These are phyloP conservation scores for Malassezia caprae DNA, from an alignment of 1,284 basidiomycete genomes.

Conservation along the genomic window DNA sequence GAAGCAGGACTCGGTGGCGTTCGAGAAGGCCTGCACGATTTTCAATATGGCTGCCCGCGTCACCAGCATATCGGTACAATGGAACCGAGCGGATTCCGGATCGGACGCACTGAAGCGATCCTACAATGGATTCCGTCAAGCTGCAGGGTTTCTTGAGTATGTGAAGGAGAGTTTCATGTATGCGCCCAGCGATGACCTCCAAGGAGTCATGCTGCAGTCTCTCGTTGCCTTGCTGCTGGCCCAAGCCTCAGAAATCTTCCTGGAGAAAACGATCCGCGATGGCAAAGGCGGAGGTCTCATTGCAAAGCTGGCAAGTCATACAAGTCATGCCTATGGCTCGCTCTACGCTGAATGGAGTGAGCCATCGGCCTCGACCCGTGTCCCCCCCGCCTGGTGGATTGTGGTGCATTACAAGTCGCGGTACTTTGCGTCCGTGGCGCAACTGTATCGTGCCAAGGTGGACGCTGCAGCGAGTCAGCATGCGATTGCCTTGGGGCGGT, in stretches of 20 bases:
- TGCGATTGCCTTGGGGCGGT: conserved; percentile 73
- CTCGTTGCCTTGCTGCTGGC: conserved; percentile 74
- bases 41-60: conserved; percentile 93
- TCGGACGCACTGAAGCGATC: conserved; percentile 82
- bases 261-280: conserved; percentile 70
- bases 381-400: conserved; percentile 5
- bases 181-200: conserved; percentile 92
- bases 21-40: conserved; percentile 93
- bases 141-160: conserved; percentile 93
- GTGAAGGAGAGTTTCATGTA: conserved; percentile 99
- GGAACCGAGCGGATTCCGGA: conserved; percentile 52
- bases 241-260: conserved; percentile 90
- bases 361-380: conserved; percentile 61
- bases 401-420: conserved; percentile 69
- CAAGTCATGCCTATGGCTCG: conserved; percentile 66
- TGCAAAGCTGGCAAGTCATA: conserved; percentile 74
- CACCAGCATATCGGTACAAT: conserved; percentile 72
- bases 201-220: conserved; percentile 85
- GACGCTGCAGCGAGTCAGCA: conserved; percentile 70
- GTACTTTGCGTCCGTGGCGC: conserved; percentile 72
- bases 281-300: conserved; percentile 57
- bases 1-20: conserved; percentile 90
- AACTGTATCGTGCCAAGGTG: conserved; percentile 73
- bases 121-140: conserved; percentile 82
- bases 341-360: conserved; percentile 85